Base-by-base conservation (phyloP, 768 basidiomycete species). In the Coprinopsis cinerea region DNA sequence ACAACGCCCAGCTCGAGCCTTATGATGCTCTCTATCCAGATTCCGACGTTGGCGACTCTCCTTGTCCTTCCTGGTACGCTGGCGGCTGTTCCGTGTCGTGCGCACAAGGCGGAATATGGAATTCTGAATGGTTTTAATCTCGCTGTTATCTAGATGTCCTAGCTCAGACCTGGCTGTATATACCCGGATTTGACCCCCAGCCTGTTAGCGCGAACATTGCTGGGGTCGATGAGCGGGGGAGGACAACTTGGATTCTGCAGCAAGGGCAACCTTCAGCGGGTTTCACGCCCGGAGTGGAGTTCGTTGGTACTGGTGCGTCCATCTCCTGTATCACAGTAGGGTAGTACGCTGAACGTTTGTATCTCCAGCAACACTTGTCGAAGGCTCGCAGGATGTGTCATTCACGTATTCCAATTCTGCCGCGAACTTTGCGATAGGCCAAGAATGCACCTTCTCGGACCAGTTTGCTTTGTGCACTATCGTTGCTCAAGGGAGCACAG, bases 301-400 rank as follows among this genome's bases (percentile, higher is more conserved):
- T 71, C 46, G 37, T 57, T n/a, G 71, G 69, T n/a, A 72, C 73
- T 40, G 71, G 68, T 73, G 53, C 20, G 65, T 57, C 11, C 36
- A 39, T n/a, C n/a, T n/a, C n/a, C n/a, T n/a, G n/a, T n/a, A n/a
- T n/a, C n/a, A n/a, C n/a, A n/a, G n/a, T n/a, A n/a, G n/a, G n/a
- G n/a, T n/a, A n/a, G n/a, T n/a, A n/a, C n/a, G n/a, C n/a, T n/a
- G n/a, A n/a, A n/a, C n/a, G n/a, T n/a, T n/a, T n/a, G n/a, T n/a
- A n/a, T n/a, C n/a, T n/a, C 34, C 52, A 76, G 74, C 68, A 5
- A 75, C 74, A 0, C 66, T 77, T n/a, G 65, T 75, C 39, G 68
- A 71, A 55, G 74, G 71, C 10, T 55, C 74, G 1, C 59, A 60
- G 45, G 66, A 66, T 39, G 73, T 69, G 13, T 65, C 64, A 18